Evolutionary conservation across 305 asterid genomes (phyloP).

Genomic region (Striga hermonthica): DNA sequence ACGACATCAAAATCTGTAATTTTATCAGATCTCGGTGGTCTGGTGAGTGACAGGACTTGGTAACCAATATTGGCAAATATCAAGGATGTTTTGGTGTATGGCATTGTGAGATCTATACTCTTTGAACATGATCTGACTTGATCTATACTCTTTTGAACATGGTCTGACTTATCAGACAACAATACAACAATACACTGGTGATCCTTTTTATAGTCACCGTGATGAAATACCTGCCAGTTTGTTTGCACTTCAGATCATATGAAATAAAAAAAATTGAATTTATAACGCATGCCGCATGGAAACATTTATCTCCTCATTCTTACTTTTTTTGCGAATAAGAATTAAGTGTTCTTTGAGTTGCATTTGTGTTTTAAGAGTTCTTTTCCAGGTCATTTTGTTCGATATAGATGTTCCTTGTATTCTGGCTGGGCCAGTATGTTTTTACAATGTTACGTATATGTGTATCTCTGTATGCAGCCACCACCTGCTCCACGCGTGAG

Average conservation of each 20-base stretch:
- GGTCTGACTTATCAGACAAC: no score
- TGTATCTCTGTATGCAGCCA: constrained; percentile 53
- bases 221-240: background rate
- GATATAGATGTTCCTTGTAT: background rate
- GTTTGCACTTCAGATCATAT: background rate
- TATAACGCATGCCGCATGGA: background rate
- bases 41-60: no score
- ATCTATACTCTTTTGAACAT: no score
- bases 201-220: no score
- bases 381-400: constrained; percentile 4
- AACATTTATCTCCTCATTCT: background rate
- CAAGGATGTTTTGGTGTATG: no score
- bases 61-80: no score
- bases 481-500: constrained; percentile 76
- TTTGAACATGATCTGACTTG: no score
- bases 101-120: no score
- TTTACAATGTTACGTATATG: constrained; percentile 17
- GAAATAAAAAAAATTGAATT: background rate
- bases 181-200: no score
- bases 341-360: background rate
- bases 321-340: background rate
- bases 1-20: no score
- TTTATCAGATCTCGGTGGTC: no score
- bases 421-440: constrained; percentile 13
- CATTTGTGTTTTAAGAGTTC: background rate